These are phyloP conservation scores for Draba incana DNA, from an alignment of 345 rosid species.

Conservation along the genomic window DNA sequence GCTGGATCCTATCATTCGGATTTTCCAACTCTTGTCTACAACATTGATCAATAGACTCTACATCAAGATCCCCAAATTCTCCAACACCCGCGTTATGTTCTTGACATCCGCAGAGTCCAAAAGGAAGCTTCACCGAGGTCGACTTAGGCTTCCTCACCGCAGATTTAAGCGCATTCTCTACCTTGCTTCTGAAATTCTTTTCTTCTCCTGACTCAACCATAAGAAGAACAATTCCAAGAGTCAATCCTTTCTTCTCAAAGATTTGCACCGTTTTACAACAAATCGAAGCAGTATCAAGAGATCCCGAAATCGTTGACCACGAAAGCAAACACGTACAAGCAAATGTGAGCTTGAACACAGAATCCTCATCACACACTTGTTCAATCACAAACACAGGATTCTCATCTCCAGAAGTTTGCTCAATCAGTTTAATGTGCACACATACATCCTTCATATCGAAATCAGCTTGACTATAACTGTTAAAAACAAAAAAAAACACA, in stretches of 20 bases:
- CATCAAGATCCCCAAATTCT: constrained; percentile 73
- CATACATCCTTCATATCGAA: constrained; percentile 95
- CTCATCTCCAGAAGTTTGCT: constrained; percentile 77
- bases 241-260: constrained; percentile 95
- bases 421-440: constrained; percentile 81
- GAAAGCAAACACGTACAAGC: constrained; percentile 71
- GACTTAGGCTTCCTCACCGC: constrained; percentile 72
- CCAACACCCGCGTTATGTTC: constrained; percentile 67
- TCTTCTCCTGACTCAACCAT: constrained; percentile 64
- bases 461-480: constrained; percentile 86
- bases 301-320: constrained; percentile 77
- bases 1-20: constrained; percentile 56
- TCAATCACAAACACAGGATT: constrained; percentile 74
- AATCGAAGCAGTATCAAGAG: constrained; percentile 72
- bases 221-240: constrained; percentile 74
- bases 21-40: constrained; percentile 57
- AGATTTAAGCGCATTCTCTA: constrained; percentile 73
- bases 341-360: constrained; percentile 71
- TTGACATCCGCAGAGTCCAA: constrained; percentile 95
- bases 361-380: constrained; percentile 65
- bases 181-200: constrained; percentile 54
- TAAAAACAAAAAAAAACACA: neutral
- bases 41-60: constrained; percentile 58
- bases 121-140: constrained; percentile 79
- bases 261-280: constrained; percentile 85